Conservation (phyloP, 2,329 filamentous ascomycete genomes). For the Penicillium olsonii region DNA sequence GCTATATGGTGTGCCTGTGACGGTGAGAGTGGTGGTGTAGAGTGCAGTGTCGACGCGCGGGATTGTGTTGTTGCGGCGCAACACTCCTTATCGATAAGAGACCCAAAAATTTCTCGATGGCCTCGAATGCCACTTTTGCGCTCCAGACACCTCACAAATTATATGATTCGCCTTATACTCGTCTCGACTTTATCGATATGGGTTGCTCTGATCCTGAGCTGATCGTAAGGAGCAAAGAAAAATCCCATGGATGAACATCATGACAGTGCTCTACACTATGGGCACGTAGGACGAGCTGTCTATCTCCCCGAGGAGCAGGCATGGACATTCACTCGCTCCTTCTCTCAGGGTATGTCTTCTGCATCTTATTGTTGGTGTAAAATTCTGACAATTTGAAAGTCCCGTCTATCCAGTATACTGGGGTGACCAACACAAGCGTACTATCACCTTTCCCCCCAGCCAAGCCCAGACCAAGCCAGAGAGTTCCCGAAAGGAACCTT, state of each 20-base stretch:
- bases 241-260: constrained; percentile 60
- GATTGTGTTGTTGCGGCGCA: constrained; percentile 32
- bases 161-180: not conserved
- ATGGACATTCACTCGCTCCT: constrained; percentile 52
- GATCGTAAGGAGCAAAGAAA: constrained; percentile 34
- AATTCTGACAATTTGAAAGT: constrained; percentile 18
- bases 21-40: not conserved
- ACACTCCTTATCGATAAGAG: constrained; percentile 31
- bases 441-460: constrained; percentile 21
- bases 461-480: constrained; percentile 8
- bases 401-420: constrained; percentile 31
- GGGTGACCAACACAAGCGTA: constrained; percentile 30
- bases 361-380: not conserved
- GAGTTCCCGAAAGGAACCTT: constrained; percentile 19
- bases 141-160: constrained; percentile 1
- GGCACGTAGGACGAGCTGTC: constrained; percentile 55
- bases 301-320: constrained; percentile 50
- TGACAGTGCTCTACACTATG: constrained; percentile 56
- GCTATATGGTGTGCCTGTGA: constrained; percentile 25
- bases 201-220: constrained; percentile 25
- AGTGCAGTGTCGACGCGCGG: constrained; percentile 1
- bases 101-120: constrained; percentile 14
- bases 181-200: constrained; percentile 29
- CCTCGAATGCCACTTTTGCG: not conserved
- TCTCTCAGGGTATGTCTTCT: constrained; percentile 28